Percentiles rank a stretch among this genome's conserved stretches.
These are phyloP conservation scores for Hirsutella minnesotensis DNA, from an alignment of 2,329 filamentous ascomycete genomes.

Conservation along the genomic window DNA sequence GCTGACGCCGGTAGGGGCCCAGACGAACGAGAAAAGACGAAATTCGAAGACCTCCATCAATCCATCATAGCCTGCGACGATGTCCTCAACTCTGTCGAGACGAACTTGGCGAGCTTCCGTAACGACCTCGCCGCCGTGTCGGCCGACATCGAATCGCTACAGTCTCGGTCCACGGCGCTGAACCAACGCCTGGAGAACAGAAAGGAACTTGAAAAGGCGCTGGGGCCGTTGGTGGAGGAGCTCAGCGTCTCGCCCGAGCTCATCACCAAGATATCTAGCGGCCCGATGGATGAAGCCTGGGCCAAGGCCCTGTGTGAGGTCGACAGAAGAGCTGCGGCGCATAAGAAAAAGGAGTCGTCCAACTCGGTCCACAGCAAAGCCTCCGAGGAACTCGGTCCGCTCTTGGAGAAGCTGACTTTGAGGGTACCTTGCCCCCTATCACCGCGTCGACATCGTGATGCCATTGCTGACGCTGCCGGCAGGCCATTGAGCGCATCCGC, in stretches of 20 bases:
- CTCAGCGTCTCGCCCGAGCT: constrained; percentile 76
- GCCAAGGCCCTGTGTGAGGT: constrained; percentile 72
- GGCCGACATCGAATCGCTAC: constrained; percentile 86
- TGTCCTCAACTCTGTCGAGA: constrained; percentile 84
- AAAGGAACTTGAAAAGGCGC: constrained; percentile 74
- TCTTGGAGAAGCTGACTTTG: constrained; percentile 71
- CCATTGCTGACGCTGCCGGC: constrained; percentile 3
- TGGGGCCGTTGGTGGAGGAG: constrained; percentile 84
- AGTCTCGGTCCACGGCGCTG: constrained; percentile 71
- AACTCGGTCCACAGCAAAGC: constrained; percentile 59
- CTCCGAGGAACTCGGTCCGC: constrained; percentile 68
- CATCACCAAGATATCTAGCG: constrained; percentile 77
- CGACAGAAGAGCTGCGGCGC: constrained; percentile 61
- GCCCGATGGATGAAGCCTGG: constrained; percentile 83
- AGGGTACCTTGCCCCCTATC: constrained; percentile 40
- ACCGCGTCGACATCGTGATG: not conserved
- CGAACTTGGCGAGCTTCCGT: constrained; percentile 84
- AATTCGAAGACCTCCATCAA: constrained; percentile 80
- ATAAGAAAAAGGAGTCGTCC: constrained; percentile 51
- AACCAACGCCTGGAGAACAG: constrained; percentile 82
- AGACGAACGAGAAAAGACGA: constrained; percentile 72
- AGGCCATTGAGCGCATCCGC: constrained; percentile 86
- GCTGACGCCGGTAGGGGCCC: not conserved
- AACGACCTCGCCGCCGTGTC: constrained; percentile 87
- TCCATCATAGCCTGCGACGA: constrained; percentile 88